Evolutionary conservation across 2,329 filamentous ascomycete species (phyloP).

Genomic region (Tolypocladium nubicola): DNA sequence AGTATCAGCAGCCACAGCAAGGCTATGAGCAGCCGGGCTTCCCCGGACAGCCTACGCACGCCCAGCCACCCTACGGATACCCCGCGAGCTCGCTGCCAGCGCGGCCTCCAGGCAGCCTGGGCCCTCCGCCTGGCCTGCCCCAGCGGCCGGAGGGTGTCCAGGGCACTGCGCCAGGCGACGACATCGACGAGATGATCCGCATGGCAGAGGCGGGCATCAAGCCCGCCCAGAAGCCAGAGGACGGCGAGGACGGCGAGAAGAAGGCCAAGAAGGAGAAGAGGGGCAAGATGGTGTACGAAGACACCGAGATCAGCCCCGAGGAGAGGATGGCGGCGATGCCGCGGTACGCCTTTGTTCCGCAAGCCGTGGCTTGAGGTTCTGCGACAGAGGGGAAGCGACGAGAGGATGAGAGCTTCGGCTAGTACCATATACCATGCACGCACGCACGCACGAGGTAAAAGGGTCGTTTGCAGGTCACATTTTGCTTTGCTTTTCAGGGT

Average conservation of each 20-base stretch:
- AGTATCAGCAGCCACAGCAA: conserved; percentile 17
- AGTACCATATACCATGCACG: not conserved
- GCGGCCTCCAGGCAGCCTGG: conserved; percentile 29
- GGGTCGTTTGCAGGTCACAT: not conserved
- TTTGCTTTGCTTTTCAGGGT: not conserved
- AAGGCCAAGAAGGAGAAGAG: conserved; percentile 57
- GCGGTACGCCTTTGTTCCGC: conserved; percentile 53
- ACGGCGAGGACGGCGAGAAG: conserved; percentile 43
- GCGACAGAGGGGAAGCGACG: not conserved
- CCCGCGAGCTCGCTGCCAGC: conserved; percentile 30
- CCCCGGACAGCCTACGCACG: conserved; percentile 10
- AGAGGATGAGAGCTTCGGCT: not conserved
- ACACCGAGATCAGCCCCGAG: conserved; percentile 72
- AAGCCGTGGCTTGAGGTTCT: not conserved
- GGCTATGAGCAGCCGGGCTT: conserved; percentile 11
- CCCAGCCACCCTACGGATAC: conserved; percentile 20
- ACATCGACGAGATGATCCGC: conserved; percentile 55
- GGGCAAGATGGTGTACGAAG: conserved; percentile 68
- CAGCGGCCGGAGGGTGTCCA: conserved; percentile 28
- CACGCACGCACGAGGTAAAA: not conserved
- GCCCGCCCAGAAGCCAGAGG: conserved; percentile 26
- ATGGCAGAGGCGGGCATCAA: conserved; percentile 53
- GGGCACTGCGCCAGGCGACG: conserved; percentile 34
- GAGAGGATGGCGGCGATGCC: conserved; percentile 76
- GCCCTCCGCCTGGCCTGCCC: conserved; percentile 30